Evolutionary conservation across 1,139 yeast genomes (phyloP), one percentile per base, ranked within the genome.

Genomic region (Suhomyces chickasaworum): DNA sequence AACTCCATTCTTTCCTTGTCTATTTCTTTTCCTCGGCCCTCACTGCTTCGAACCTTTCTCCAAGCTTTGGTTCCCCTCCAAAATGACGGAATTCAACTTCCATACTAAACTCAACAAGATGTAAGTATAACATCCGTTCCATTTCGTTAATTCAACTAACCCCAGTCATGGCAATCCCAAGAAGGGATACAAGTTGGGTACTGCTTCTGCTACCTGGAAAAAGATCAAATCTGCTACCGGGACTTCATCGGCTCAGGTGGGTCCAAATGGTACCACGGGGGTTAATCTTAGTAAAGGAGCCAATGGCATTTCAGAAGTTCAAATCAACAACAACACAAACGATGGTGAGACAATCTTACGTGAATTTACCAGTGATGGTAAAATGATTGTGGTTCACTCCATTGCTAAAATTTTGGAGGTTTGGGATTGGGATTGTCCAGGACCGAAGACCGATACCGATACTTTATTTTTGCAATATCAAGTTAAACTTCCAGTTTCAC

Each of bases 391-490:
- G 2, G 62, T 69, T 4, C 71, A 63, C 51, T 64, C 66, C 1
- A 33, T 43, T 3, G 53, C 58, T 1, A 52, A 56, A 12, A 41
- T 61, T 1, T 49, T 79, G 13, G 81, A 80, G 51, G 61, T 79
- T 3, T 81, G 84, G 84, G 78, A 74, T 51, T 78, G 83, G 83
- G 38, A 56, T 2, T 73, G 71, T 4, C 62, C 62, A 3, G 32
- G 41, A 8, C 51, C 49, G 6, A 53, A 47, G 18, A 17, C 42
- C 13, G 65, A 65, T 32, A 66, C 65, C 20, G 73, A 68, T 38
- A 64, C 75, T 1, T 50, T 78, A 38, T 66, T 66, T 50, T 62
- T 77, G 47, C 30, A 47, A 22, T 45, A 42, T 39, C 56, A 53
- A 34, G 34, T 33, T 7, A 12, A 16, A 7, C 18, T 50, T 16